These are phyloP conservation scores for Sutorius australiensis DNA, from an alignment of 768 basidiomycete species.

Conservation along the genomic window DNA sequence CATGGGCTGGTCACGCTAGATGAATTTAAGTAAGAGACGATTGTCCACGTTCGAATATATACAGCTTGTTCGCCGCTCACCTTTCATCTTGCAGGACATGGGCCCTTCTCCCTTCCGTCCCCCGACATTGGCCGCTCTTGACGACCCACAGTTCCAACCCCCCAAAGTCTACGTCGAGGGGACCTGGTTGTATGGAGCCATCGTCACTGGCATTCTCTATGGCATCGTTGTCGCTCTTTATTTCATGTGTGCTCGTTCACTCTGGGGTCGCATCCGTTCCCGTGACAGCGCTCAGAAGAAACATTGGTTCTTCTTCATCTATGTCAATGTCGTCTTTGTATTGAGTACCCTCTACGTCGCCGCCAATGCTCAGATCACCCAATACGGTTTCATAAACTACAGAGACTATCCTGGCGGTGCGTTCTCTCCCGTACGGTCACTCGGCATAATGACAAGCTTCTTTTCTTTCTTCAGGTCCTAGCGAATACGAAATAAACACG, in stretches of 20 bases:
- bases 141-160: slow-evolving; percentile 9
- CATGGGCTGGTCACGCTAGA: neutral
- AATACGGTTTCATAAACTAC: slow-evolving; percentile 29
- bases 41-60: too few relatives aligned
- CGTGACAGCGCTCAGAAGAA: slow-evolving; percentile 6
- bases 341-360: slow-evolving; percentile 28
- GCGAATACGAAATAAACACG: slow-evolving; percentile 21
- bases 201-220: slow-evolving; percentile 27
- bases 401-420: slow-evolving; percentile 32
- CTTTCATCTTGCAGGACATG: neutral
- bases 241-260: slow-evolving; percentile 25
- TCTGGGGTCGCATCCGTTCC: slow-evolving; percentile 23
- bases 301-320: slow-evolving; percentile 29
- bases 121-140: slow-evolving; percentile 15
- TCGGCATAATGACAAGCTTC: too few relatives aligned
- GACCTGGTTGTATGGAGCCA: slow-evolving; percentile 30
- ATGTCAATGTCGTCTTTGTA: slow-evolving; percentile 28
- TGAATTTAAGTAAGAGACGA: slow-evolving; percentile 1
- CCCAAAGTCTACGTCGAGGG: slow-evolving; percentile 23
- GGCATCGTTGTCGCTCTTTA: slow-evolving; percentile 27
- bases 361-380: slow-evolving; percentile 24
- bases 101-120: neutral
- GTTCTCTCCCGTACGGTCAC: neutral
- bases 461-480: slow-evolving; percentile 18
- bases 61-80: neutral